Base-by-base conservation (phyloP, 2,329 filamentous ascomycete species). In the Cordyceps cicadae region DNA sequence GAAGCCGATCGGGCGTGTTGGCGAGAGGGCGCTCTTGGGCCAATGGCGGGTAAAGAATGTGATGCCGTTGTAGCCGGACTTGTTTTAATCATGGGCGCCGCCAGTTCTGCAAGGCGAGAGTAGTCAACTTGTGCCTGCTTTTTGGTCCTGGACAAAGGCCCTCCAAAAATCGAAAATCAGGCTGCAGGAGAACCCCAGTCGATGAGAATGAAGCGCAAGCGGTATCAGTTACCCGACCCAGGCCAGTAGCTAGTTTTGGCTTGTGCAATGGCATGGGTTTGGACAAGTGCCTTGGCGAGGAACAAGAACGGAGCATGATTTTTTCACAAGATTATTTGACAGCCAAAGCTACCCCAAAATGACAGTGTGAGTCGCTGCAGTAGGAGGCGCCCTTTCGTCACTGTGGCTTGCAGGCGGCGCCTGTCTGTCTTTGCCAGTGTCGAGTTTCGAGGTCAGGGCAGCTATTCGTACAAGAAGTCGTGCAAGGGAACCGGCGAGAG, bases 31-130 rank as follows among this genome's bases (percentile, higher is more conserved):
- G 17, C 48, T 26, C 24, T 21, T 41, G 3, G 11, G 7, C 48
- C 54, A 43, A 24, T 50, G 24, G 32, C 15, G 4, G 45, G 34
- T 21, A 29, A 46, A 34, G 11, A 14, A n/a, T n/a, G 14, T n/a
- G 39, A 53, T 59, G 57, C 57, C 57, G 57, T 53, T 19, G 49
- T 59, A 59, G 57, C 57, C 57, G 57, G 14, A 46, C 26, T 32
- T 14, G 12, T 37, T 41, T 49, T 41, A 59, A 53, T 53, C 17
- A 41, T 21, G 19, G 45, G 4, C 8, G 14, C 0, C 3, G 14
- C 0, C 3, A 43, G 37, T 41, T 26, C 45, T 52, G 56, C 56
- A 59, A 29, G 56, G 39, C 48, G 39, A 59, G 34, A 14, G 12
- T 37, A 29, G 29, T 29, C 7, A 37, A 37, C 34, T 19, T 32